Evolutionary conservation across 129 eudicot genomes (phyloP).

Genomic region (Flaveria ramosissima): DNA sequence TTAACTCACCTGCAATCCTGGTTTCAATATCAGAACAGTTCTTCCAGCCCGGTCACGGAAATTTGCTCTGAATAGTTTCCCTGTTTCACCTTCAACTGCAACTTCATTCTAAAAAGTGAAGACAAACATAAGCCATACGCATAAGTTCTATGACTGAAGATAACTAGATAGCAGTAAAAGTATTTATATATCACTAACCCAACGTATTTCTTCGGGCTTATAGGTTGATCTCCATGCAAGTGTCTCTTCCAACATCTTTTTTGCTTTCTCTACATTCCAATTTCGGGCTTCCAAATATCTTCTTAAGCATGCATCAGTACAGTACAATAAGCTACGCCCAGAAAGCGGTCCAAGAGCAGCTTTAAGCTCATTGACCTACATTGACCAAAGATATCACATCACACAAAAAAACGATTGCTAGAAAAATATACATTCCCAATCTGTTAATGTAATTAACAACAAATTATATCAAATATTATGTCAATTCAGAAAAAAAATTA

Average conservation of each 20-base stretch:
- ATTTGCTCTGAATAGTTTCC: constrained; percentile 74
- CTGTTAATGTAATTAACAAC: not conserved
- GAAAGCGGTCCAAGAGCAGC: constrained; percentile 72
- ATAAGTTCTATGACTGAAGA: not conserved
- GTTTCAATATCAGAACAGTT: constrained; percentile 83
- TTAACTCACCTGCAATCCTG: constrained; percentile 74
- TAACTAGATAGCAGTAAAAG: not conserved
- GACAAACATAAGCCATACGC: constrained; percentile 6
- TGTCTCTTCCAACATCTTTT: constrained; percentile 87
- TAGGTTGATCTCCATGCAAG: constrained; percentile 75
- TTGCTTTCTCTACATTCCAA: constrained; percentile 85
- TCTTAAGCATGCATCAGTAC: constrained; percentile 75
- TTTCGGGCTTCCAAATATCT: constrained; percentile 84
- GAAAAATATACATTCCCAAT: not conserved
- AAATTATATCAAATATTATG: not conserved
- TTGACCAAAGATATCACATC: constrained; percentile 21
- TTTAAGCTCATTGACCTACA: constrained; percentile 66
- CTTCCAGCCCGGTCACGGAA: constrained; percentile 77
- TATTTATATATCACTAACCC: constrained; percentile 51
- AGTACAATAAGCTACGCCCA: constrained; percentile 64
- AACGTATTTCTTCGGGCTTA: constrained; percentile 91
- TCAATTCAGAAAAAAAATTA: not conserved
- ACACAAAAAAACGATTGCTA: not conserved
- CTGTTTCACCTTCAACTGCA: constrained; percentile 87
- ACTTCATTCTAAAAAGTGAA: constrained; percentile 62